Evolutionary conservation across 495 filamentous ascomycete genomes (phyloP).

Genomic region (Penicillium pancosmium): DNA sequence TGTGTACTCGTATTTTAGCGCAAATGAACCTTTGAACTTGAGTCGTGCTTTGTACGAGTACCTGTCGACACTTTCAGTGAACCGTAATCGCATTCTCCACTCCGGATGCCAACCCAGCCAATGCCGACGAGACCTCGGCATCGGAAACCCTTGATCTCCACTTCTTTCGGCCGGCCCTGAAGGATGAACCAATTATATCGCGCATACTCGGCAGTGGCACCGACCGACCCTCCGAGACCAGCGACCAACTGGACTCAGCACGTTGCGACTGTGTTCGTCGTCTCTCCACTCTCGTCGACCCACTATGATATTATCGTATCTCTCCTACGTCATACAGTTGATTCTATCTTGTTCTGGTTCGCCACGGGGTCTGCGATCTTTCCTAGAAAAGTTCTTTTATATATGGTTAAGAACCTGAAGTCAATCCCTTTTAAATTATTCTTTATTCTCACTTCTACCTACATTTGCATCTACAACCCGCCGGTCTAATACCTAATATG

Average conservation of each 20-base stretch:
- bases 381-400: neutral
- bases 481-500: slow-evolving; percentile 14
- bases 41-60: slow-evolving; percentile 4
- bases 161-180: slow-evolving; percentile 12
- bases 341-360: slow-evolving; percentile 23
- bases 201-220: slow-evolving; percentile 15
- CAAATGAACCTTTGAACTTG: slow-evolving; percentile 1
- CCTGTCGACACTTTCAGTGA: slow-evolving; percentile 15
- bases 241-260: slow-evolving; percentile 1
- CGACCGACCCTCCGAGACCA: slow-evolving; percentile 3
- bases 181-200: slow-evolving; percentile 6
- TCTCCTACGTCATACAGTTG: slow-evolving; percentile 23
- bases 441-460: neutral
- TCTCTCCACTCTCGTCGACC: slow-evolving; percentile 7
- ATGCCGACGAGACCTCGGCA: slow-evolving; percentile 5
- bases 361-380: slow-evolving; percentile 12
- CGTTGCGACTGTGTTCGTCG: slow-evolving; percentile 5
- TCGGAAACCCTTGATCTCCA: slow-evolving; percentile 11
- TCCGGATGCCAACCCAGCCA: slow-evolving; percentile 3
- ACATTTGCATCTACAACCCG: neutral
- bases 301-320: slow-evolving; percentile 19
- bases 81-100: slow-evolving; percentile 22
- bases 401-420: neutral
- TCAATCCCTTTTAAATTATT: neutral
- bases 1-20: slow-evolving; percentile 4